These are phyloP conservation scores for Coniferiporia weirii DNA, from an alignment of 1,284 basidiomycete species.

Conservation along the genomic window DNA sequence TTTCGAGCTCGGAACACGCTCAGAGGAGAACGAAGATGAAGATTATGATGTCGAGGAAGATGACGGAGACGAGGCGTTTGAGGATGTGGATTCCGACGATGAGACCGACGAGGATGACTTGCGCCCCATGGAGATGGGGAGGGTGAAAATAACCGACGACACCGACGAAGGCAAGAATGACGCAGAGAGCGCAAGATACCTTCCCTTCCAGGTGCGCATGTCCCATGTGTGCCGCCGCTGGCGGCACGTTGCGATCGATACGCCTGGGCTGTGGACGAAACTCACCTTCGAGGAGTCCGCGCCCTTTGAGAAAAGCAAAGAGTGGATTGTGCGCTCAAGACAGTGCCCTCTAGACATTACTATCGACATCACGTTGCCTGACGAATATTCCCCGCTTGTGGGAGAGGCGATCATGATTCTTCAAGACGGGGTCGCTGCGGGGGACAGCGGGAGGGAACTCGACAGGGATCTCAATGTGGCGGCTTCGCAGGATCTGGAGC, in stretches of 20 bases:
- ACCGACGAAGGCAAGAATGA: conserved; percentile 17
- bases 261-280: conserved; percentile 32
- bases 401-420: neutral
- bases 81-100: conserved; percentile 18
- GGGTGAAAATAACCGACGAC: conserved; percentile 17
- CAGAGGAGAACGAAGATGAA: conserved; percentile 31
- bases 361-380: conserved; percentile 16
- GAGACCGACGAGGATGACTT: conserved; percentile 22
- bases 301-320: conserved; percentile 30
- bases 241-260: conserved; percentile 29
- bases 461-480: neutral
- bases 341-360: conserved; percentile 40
- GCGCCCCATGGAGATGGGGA: neutral
- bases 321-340: conserved; percentile 43
- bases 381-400: conserved; percentile 10
- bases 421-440: neutral
- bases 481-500: conserved; percentile 28
- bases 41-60: conserved; percentile 23
- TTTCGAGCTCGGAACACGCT: conserved; percentile 43
- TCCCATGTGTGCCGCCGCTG: conserved; percentile 39
- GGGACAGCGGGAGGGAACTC: neutral
- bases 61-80: conserved; percentile 19
- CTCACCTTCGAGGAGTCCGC: conserved; percentile 10
- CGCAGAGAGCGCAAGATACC: conserved; percentile 27
- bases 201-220: conserved; percentile 36